Evolutionary conservation across 768 basidiomycete species (phyloP), one percentile per base, ranked within the genome.

Genomic region (Plicaturopsis crispa): DNA sequence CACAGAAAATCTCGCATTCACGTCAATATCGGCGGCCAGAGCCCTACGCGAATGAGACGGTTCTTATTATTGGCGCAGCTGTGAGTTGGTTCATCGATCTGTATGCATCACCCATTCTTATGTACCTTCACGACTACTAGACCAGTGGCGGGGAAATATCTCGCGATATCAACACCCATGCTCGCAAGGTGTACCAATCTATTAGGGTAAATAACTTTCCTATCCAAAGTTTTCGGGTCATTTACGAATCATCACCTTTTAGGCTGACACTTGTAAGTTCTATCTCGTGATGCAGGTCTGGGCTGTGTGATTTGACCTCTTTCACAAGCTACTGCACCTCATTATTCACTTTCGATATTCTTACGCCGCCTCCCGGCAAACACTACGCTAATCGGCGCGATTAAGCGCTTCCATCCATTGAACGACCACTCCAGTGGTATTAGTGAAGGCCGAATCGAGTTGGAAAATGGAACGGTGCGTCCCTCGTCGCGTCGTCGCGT

Each of bases 11-110:
- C 18, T 43, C 46, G 7, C 70, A 72, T 44, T 63, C 68, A 6
- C 49, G 69, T 21, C 62, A 65, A 28, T 73, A 72, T 44, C 55
- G 67, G 4, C 48, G 48, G 35, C 69, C 70, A 0, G 59, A 68
- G 18, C 23, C 40, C 2, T 64, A 57, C 30, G 21, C 38, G 11
- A 59, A 61, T 33, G 48, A 70, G 41, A 69, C 61, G 2, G 61
- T 69, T 0, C 55, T 72, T 2, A 53, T 72, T 36, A 51, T 72
- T 24, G 69, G 70, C n/a, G 61, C 60, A 11, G 56, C 57, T 7
- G 64, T 65, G 28, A 35, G 64, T 49, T 5, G n/a, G 13, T 28
- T 38, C 19, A 8, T n/a, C 21, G 39, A 24, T 18, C n/a, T n/a
- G n/a, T n/a, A n/a, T n/a, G n/a, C n/a, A n/a, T n/a, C n/a, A n/a